These are phyloP conservation scores for Botryosphaeria dothidea DNA, from an alignment of 2,329 filamentous ascomycete species.

Conservation along the genomic window DNA sequence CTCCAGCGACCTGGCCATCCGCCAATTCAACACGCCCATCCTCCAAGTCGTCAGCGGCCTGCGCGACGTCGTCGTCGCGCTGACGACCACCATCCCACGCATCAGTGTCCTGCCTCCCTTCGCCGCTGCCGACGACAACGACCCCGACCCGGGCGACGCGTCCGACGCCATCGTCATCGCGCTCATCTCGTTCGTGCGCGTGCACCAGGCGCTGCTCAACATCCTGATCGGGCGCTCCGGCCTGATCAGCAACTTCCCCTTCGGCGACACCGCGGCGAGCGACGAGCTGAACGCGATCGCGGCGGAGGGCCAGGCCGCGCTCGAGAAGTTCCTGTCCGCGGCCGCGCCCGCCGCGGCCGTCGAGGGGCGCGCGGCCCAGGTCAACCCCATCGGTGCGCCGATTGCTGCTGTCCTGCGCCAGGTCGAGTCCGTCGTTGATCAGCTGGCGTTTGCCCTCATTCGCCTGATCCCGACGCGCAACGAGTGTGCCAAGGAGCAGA, in stretches of 20 bases:
- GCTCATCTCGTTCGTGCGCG: conserved; percentile 19
- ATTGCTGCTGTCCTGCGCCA: conserved; percentile 21
- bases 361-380: background rate
- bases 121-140: background rate
- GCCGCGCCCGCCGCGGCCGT: background rate
- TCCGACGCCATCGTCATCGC: conserved; percentile 21
- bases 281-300: background rate
- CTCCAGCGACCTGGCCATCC: background rate
- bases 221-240: conserved; percentile 22
- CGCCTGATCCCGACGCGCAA: conserved; percentile 16
- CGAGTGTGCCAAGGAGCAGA: conserved; percentile 20
- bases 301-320: background rate
- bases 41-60: conserved; percentile 18
- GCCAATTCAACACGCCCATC: background rate
- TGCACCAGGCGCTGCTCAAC: conserved; percentile 22
- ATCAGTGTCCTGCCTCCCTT: conserved; percentile 8
- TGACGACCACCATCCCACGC: background rate
- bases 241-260: conserved; percentile 5
- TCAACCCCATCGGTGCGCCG: conserved; percentile 2
- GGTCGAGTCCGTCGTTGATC: conserved; percentile 19
- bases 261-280: background rate
- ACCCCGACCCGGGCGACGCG: background rate
- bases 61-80: background rate
- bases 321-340: background rate
- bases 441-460: conserved; percentile 18